Conservation (phyloP, 371 early-diverging fungal genomes). For the Mortierella polycephala region DNA sequence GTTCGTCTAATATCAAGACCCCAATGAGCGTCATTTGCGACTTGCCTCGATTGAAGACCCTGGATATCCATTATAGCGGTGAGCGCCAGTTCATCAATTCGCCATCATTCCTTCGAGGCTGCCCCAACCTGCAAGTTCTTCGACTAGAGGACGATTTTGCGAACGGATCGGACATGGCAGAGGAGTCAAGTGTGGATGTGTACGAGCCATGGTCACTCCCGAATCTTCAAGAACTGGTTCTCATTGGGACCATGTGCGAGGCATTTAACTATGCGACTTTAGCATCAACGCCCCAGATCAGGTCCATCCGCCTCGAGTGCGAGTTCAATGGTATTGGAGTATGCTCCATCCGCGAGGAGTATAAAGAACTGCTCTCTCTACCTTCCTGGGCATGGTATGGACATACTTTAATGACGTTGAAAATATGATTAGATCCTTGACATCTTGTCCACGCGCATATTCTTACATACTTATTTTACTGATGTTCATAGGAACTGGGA, state of each 20-base stretch:
- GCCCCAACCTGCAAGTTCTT: constrained; percentile 14
- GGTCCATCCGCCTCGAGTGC: constrained; percentile 15
- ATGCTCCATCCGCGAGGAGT: background rate
- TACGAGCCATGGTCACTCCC: constrained; percentile 28
- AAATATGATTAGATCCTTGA: background rate
- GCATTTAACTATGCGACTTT: constrained; percentile 27
- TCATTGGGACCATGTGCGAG: constrained; percentile 15
- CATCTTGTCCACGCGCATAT: background rate
- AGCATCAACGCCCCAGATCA: constrained; percentile 4
- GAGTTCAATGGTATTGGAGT: constrained; percentile 10
- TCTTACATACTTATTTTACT: background rate
- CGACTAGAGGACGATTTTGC: background rate
- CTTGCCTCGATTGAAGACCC: constrained; percentile 13
- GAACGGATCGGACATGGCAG: no score
- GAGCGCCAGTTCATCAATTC: background rate
- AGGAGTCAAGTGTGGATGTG: background rate
- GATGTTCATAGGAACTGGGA: constrained; percentile 19
- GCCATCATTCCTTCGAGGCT: constrained; percentile 14
- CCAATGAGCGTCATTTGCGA: constrained; percentile 2
- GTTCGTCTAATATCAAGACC: background rate
- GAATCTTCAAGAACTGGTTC: constrained; percentile 11
- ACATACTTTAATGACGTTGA: no score
- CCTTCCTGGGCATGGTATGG: constrained; percentile 32
- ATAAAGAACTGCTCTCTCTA: background rate
- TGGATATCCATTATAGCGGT: constrained; percentile 10